Evolutionary conservation across 108 stramenopile species (phyloP).

Genomic region (Fragilaria radians): DNA sequence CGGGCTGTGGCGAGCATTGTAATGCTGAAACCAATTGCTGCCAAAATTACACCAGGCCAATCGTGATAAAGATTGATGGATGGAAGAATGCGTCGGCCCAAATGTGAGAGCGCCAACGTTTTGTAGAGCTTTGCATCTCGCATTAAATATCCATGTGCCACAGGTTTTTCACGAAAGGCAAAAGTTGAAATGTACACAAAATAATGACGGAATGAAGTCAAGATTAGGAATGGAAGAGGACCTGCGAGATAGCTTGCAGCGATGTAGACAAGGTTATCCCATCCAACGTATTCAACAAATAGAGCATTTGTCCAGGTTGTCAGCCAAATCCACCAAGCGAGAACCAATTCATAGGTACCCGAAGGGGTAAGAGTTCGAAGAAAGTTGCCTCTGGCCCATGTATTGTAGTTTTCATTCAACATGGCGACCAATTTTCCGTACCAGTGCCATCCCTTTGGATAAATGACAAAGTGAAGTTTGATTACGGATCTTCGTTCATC

Average conservation of each 20-base stretch:
- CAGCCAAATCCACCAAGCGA: constrained; percentile 56
- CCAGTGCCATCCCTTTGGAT: constrained; percentile 51
- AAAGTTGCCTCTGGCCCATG: constrained; percentile 53
- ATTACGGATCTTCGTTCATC: constrained; percentile 41
- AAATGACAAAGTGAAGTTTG: constrained; percentile 47
- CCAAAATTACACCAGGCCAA: constrained; percentile 26
- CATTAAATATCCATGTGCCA: constrained; percentile 44
- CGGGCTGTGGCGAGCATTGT: constrained; percentile 43
- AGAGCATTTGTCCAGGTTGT: constrained; percentile 41
- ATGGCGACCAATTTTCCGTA: constrained; percentile 35
- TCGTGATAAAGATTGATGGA: constrained; percentile 29
- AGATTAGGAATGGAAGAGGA: constrained; percentile 35
- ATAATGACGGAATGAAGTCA: constrained; percentile 50
- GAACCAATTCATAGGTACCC: constrained; percentile 16
- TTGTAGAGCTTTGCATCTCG: constrained; percentile 48
- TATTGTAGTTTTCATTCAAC: constrained; percentile 40
- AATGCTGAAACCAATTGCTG: constrained; percentile 28
- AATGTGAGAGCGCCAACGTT: constrained; percentile 31
- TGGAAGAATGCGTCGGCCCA: constrained; percentile 33
- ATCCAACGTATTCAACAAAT: constrained; percentile 36
- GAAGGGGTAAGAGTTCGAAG: constrained; percentile 31
- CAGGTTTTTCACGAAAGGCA: constrained; percentile 41
- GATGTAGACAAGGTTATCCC: constrained; percentile 39
- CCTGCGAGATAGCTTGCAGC: constrained; percentile 25
- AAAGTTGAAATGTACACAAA: constrained; percentile 44